Base-by-base conservation (phyloP, 495 filamentous ascomycete species). In the Trichoderma virens region DNA sequence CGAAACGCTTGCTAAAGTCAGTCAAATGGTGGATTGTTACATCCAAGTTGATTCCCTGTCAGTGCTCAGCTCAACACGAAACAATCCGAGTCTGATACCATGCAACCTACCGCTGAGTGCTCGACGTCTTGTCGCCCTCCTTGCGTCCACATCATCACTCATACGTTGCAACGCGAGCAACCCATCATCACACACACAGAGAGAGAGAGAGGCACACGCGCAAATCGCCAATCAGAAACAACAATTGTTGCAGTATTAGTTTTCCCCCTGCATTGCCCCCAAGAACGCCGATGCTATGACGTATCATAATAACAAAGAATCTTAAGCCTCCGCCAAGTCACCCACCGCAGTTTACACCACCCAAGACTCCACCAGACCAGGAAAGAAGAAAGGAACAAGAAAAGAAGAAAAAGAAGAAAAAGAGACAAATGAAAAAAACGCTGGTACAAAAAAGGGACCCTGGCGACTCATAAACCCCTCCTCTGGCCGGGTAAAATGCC, bases 221-320 rank as follows among this genome's bases (percentile, higher is more conserved):
- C n/a, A n/a, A 28, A 16, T 11, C 8, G 25, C 23, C 25, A 56
- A 8, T 5, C 20, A 20, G 9, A 56, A 56, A 27, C 23, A 28
- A 27, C 23, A 30, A n/a, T 23, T 20, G 20, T 47, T 47, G 51
- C 25, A 56, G 18, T 56, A 20, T 20, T 30, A 14, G 13, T 27
- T 56, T 28, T 30, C 27, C 11, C 2, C 27, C 27, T 27, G 25
- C 51, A 8, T 30, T 11, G 8, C 25, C 51, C 18, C 51, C 27
- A 9, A 56, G 16, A 56, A 56, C 51, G 51, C 51, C 51, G 25
- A 56, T 56, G 51, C 51, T 56, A 56, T 56, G 51, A 56, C 51
- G 51, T 56, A 30, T 56, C 51, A 30, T 56, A 56, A 56, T 56
- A 47, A 23, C 43, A 47, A 35, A 47, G 18, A 47, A 47, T 30